Evolutionary conservation across 257 asterid species (phyloP).

Genomic region (Verbena officinalis): DNA sequence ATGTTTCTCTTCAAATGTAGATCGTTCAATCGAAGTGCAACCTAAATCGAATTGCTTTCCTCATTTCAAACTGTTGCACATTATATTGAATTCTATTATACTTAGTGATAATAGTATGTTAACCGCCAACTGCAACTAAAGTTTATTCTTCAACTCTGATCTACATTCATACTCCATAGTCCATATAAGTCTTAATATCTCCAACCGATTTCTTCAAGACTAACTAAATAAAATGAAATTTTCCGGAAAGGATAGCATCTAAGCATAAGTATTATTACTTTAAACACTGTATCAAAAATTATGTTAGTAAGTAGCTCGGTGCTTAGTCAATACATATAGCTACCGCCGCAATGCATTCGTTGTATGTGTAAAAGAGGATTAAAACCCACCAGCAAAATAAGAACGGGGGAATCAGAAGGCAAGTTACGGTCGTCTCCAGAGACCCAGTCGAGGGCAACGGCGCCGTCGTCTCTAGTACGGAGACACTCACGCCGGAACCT

Average conservation of each 20-base stretch:
- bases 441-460: constrained; percentile 87
- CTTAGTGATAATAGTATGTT: not conserved
- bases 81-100: not conserved
- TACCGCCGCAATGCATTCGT: not conserved
- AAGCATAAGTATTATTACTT: not conserved
- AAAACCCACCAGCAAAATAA: constrained; percentile 76
- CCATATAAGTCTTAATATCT: not conserved
- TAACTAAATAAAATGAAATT: not conserved
- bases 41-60: not conserved
- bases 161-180: not conserved
- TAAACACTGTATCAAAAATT: not conserved
- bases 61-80: not conserved
- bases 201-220: not conserved
- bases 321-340: not conserved
- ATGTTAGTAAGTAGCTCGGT: constrained; percentile 3
- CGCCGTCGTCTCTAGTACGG: constrained; percentile 78
- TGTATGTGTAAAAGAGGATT: not conserved
- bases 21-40: not conserved
- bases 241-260: not conserved
- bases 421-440: constrained; percentile 58
- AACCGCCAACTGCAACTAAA: constrained; percentile 3
- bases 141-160: not conserved
- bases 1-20: no score
- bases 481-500: constrained; percentile 80
- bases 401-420: constrained; percentile 68